Base-by-base conservation (phyloP, 208 protist genomes). In the Crithidia sp. region DNA sequence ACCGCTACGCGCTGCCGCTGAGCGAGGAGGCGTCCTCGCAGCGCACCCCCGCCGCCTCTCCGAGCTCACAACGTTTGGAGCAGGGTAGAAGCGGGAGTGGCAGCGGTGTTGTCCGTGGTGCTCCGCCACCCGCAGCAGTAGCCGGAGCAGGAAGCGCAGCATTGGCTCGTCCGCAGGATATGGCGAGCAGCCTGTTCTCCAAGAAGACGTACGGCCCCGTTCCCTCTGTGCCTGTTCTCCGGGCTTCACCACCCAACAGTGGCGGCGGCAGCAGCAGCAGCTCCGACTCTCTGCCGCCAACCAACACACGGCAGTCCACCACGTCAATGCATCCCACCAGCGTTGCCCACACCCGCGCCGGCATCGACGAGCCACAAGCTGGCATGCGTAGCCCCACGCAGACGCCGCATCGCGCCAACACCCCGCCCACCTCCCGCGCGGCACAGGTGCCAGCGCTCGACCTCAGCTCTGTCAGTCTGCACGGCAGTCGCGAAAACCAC, bases 211-310 rank as follows among this genome's bases (percentile, higher is more conserved):
- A 59, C 64, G 64, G 50, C 2, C 64, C 49, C 6, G 64, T 68
- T 13, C 64, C 64, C 7, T 59, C 64, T 37, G 64, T 59, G 64
- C 64, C 64, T 37, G 49, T 68, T n/a, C n/a, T 68, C 39, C 64
- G 64, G 5, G 16, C 36, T 5, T n/a, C 49, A 6, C 59, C 64
- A 28, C 28, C 28, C 28, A 28, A 28, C 28, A 28, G 28, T 28
- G 28, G 28, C 28, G 28, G 28, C 28, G 28, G 28, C 28, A 28
- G 28, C 28, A 28, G 28, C 1, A 28, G 28, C 45, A 12, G 28
- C 62, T 10, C 47, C 52, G 13, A 12, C 9, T 47, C 52, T 12
- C 9, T 65, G 2, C 49, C 40, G 12, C 17, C 19, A 3, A 43
- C 62, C 36, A 40, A 45, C 5, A 28, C 9, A 12, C 62, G 36